Conservation (phyloP, 306 rosid genomes). For the Citrullus mucosospermus region DNA sequence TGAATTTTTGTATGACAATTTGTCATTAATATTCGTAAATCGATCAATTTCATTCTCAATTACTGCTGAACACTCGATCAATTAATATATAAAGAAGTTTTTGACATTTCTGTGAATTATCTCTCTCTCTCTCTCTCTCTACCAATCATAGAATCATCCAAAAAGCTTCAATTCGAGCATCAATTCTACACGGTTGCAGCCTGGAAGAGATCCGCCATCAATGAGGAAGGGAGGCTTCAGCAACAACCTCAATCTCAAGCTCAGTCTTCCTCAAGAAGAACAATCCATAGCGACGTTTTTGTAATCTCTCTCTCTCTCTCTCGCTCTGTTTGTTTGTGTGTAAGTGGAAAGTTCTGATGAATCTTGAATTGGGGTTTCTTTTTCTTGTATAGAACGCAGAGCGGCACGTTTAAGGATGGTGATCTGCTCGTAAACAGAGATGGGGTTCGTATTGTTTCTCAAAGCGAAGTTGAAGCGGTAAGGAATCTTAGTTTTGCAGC, state of each 20-base stretch:
- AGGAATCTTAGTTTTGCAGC: slow-evolving; percentile 1
- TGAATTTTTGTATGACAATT: background rate
- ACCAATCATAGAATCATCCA: background rate
- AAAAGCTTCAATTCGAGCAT: background rate
- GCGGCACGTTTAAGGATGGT: slow-evolving; percentile 89
- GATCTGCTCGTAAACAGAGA: slow-evolving; percentile 89
- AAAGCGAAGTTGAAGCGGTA: slow-evolving; percentile 73
- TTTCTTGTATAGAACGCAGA: slow-evolving; percentile 53
- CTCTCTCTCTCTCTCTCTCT: background rate
- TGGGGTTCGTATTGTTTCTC: slow-evolving; percentile 83
- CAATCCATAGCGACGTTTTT: slow-evolving; percentile 51
- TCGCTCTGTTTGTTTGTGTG: slow-evolving; percentile 1
- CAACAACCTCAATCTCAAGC: slow-evolving; percentile 58
- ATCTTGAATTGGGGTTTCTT: slow-evolving; percentile 17
- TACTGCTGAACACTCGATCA: background rate
- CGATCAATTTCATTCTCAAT: background rate
- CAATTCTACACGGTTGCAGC: background rate
- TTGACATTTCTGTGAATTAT: background rate
- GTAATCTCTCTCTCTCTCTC: slow-evolving; percentile 26
- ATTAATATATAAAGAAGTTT: background rate
- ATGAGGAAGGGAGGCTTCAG: slow-evolving; percentile 64
- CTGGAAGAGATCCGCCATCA: slow-evolving; percentile 10
- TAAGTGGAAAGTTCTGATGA: slow-evolving; percentile 7
- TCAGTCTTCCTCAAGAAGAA: slow-evolving; percentile 64
- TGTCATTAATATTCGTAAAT: too few relatives aligned